phyloP scores from a whole-genome alignment of 1,284 basidiomycete genomes.

The Ganoderma boninense region DNA sequence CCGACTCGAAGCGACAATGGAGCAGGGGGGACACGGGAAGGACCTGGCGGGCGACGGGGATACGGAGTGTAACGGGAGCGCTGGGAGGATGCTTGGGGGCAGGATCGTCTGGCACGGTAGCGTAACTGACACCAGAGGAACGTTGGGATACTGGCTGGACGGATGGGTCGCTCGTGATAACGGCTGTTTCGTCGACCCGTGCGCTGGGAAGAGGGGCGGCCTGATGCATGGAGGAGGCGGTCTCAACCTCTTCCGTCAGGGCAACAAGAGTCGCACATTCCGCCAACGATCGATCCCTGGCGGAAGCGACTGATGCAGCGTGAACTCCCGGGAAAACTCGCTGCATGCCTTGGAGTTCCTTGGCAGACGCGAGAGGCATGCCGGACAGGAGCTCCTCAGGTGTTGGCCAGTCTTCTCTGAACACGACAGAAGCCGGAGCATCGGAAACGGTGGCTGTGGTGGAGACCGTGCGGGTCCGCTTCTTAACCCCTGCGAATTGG shows the following conservation, averaged over 20 bases:
- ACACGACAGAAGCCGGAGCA: not conserved
- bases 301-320: not conserved
- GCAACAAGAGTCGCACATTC: not conserved
- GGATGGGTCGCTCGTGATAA: not conserved
- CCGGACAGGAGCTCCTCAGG: not conserved
- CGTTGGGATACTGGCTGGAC: not conserved
- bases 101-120: not conserved
- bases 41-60: not conserved
- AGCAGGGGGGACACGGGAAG: not conserved
- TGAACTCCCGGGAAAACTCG: not conserved
- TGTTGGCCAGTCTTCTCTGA: not conserved
- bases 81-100: not conserved
- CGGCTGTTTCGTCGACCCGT: not conserved
- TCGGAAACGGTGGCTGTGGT: not conserved
- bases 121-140: conserved; percentile 1
- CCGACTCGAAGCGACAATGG: not conserved
- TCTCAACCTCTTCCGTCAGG: not conserved
- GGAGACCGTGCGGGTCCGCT: not conserved
- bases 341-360: not conserved
- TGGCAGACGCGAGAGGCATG: not conserved
- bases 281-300: not conserved
- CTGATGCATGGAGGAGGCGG: not conserved
- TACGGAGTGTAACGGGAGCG: not conserved
- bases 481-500: not conserved
- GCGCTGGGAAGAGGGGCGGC: not conserved